Evolutionary conservation across 2,329 filamentous ascomycete species (phyloP), one percentile per base, ranked within the genome.

Genomic region (Trichoderma koningii): DNA sequence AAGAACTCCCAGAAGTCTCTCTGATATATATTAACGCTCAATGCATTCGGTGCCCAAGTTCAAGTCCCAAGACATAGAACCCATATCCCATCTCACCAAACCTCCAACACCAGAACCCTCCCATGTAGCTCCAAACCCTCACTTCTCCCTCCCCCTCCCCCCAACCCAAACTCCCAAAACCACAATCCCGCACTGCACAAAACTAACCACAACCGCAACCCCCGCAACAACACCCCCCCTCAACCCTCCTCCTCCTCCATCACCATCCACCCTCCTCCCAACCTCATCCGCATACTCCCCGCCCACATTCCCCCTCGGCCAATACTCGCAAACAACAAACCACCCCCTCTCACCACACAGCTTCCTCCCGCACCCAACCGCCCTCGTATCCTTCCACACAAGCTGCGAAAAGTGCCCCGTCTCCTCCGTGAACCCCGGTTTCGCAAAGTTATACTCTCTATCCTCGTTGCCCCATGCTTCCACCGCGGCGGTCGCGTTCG

Each of bases 391-490:
- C 74, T 83, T 85, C 89, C 89, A 92, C 6, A 92, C 88, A 7
- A 92, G 75, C 78, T 91, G 89, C 1, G 89, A 89, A 70, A 92
- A 92, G 73, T 91, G 88, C 0, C 89, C 89, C 19, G 89, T 90
- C 41, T 77, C 73, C 68, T 87, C 79, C 9, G 71, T 77, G 71
- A 89, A 92, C 0, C 82, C 82, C 0, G 82, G 83, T 1, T 81
- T 72, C 2, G 72, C 68, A 73, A 85, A 93, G 69, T 89, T 75
- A 72, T 91, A 93, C 6, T 78, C 66, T 0, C 74, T 70, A 12
- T 84, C 65, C 72, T 78, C 76, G 68, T 82, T 72, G 19, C 85
- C 90, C 89, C 90, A 93, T 1, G 82, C 84, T 51, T 85, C 82
- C n/a, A 93, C 79, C 56, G 84, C 81, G 3, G 81, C 78, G 0